phyloP scores from a whole-genome alignment of 805 yeast genomes.

The Wickerhamomyces subpelliculosus region DNA sequence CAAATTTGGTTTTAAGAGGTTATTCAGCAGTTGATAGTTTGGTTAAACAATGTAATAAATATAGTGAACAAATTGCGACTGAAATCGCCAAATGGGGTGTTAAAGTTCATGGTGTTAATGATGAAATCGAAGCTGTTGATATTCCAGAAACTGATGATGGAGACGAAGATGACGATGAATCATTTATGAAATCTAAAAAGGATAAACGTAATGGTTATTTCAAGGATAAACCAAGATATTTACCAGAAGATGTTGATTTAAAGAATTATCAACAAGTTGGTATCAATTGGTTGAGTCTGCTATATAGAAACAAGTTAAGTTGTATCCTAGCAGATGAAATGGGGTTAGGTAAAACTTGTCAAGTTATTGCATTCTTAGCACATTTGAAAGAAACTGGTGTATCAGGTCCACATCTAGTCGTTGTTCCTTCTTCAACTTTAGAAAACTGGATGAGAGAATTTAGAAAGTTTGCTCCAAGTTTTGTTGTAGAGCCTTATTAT shows the following conservation, averaged over 20 bases:
- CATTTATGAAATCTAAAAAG: conserved; percentile 21
- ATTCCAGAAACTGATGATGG: conserved; percentile 28
- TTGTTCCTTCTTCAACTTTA: conserved; percentile 93
- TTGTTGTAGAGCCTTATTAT: conserved; percentile 87
- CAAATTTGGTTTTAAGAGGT: conserved; percentile 69
- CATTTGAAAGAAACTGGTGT: conserved; percentile 63
- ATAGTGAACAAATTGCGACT: conserved; percentile 61
- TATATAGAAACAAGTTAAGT: conserved; percentile 73
- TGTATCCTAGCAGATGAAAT: conserved; percentile 97
- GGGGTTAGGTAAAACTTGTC: conserved; percentile 98
- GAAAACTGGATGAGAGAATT: conserved; percentile 98
- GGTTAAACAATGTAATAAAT: conserved; percentile 72
- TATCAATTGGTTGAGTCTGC: conserved; percentile 80
- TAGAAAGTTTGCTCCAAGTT: conserved; percentile 74
- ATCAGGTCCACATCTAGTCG: conserved; percentile 83
- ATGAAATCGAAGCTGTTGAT: conserved; percentile 62
- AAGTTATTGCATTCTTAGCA: conserved; percentile 88
- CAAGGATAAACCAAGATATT: conserved; percentile 61
- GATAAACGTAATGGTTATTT: conserved; percentile 36
- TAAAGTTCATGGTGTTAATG: conserved; percentile 52
- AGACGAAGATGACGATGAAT: conserved; percentile 26
- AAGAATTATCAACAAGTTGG: conserved; percentile 97
- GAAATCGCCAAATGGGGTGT: conserved; percentile 89
- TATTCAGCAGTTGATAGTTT: conserved; percentile 94
- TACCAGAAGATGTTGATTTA: conserved; percentile 57